phyloP scores from a whole-genome alignment of 768 basidiomycete species.

The Xerocomus brunneocitrinus region DNA sequence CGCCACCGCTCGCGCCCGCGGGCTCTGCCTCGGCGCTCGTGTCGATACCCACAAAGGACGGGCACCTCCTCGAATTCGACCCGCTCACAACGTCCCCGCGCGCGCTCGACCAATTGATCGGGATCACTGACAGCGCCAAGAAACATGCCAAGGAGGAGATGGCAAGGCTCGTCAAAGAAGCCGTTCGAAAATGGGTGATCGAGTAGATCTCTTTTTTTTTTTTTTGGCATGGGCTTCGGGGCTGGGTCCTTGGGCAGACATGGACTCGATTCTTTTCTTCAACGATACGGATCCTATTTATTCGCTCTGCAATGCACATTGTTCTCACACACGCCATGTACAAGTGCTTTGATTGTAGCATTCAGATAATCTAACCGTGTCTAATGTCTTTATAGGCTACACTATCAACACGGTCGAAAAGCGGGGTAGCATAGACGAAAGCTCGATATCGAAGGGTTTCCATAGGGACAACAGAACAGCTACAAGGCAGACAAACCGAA shows the following conservation, averaged over 20 bases:
- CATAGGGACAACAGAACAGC: not conserved
- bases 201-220: slow-evolving; percentile 16
- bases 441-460: not conserved
- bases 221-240: not conserved
- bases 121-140: slow-evolving; percentile 78
- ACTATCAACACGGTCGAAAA: not conserved
- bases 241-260: not conserved
- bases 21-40: slow-evolving; percentile 53
- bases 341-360: slow-evolving; percentile 1
- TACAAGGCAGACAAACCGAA: not conserved
- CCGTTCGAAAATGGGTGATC: slow-evolving; percentile 76
- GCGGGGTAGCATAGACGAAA: not conserved
- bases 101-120: slow-evolving; percentile 69
- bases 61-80: slow-evolving; percentile 80
- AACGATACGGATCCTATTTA: not conserved
- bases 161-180: slow-evolving; percentile 63
- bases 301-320: not conserved
- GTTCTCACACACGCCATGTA: not conserved
- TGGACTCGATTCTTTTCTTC: not conserved
- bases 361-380: not conserved
- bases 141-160: slow-evolving; percentile 77
- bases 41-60: slow-evolving; percentile 76
- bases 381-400: not conserved
- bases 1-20: slow-evolving; percentile 3
- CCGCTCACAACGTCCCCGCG: slow-evolving; percentile 70